These are phyloP conservation scores for Raphanus hybrid DNA, from an alignment of 441 rosid species.

Conservation along the genomic window DNA sequence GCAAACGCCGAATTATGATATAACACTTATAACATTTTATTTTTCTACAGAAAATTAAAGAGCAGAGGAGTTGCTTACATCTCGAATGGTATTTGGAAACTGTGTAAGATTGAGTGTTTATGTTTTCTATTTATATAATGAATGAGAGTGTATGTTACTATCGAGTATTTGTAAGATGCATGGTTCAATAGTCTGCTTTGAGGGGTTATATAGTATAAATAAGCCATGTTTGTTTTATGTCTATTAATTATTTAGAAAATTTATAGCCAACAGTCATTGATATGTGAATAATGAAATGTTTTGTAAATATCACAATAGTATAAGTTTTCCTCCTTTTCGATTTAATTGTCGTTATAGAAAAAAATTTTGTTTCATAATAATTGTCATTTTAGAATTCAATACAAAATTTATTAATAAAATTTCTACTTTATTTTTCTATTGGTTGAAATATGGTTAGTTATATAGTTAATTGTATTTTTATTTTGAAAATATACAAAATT, in stretches of 20 bases:
- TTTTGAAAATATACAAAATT: no score
- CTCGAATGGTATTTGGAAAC: constrained; percentile 3
- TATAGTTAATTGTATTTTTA: no score
- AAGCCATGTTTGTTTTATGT: background rate
- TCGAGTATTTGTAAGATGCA: constrained; percentile 17
- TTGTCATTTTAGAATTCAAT: no score
- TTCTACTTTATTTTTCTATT: no score
- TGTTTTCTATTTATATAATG: background rate
- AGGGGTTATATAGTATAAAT: constrained; percentile 11
- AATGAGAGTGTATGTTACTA: background rate
- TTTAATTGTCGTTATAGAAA: no score
- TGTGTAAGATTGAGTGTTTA: background rate
- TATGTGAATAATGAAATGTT: no score
- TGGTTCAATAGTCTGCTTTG: background rate
- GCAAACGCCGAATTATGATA: background rate
- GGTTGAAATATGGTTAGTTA: no score
- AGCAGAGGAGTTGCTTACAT: constrained; percentile 23
- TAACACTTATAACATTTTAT: background rate
- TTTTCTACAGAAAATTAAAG: background rate
- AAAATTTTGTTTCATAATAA: no score
- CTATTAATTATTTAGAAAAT: background rate
- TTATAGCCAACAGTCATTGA: background rate
- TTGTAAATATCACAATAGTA: no score
- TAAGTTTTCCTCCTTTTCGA: no score
- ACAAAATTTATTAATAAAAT: no score